Conservation (phyloP, 1,139 yeast genomes). For the Saccharomyces pastorianus region DNA sequence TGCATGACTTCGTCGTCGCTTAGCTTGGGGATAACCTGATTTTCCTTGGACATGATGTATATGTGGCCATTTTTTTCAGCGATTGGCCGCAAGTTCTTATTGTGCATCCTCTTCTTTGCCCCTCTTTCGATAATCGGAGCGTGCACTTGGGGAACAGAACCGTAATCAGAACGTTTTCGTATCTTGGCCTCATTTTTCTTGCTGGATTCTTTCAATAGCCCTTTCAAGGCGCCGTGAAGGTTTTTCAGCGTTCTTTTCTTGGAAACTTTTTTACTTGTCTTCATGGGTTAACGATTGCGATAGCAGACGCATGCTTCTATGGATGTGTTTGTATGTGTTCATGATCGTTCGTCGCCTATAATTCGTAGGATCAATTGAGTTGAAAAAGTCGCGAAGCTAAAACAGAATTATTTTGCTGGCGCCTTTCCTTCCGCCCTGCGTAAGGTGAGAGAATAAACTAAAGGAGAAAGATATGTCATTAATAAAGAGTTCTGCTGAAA, state of each 20-base stretch:
- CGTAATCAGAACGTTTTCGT: not conserved
- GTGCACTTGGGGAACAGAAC: not conserved
- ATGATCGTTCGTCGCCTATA: not conserved
- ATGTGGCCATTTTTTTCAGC: conserved; percentile 14
- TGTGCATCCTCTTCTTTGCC: not conserved
- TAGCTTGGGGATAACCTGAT: conserved; percentile 27
- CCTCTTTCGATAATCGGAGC: not conserved
- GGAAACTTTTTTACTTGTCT: conserved; percentile 35
- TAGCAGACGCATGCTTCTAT: not conserved
- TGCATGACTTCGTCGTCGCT: conserved; percentile 30
- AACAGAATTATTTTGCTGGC: not conserved
- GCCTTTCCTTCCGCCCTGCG: not conserved
- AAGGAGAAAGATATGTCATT: not conserved
- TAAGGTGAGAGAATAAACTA: too few species aligned
- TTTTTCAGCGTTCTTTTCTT: conserved; percentile 12
- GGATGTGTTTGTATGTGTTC: not conserved
- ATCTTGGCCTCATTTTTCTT: not conserved
- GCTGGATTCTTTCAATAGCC: conserved; percentile 12
- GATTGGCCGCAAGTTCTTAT: not conserved
- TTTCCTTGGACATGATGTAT: conserved; percentile 29
- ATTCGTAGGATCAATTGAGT: not conserved
- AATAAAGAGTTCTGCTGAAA: not conserved
- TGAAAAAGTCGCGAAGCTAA: not conserved
- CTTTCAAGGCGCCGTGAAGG: conserved; percentile 22
- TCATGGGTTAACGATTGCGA: not conserved